A percentile compares a stretch with the other conserved stretches of the same genome.
phyloP scores from a whole-genome alignment of 306 rosid species.

The Luffa acutangula region DNA sequence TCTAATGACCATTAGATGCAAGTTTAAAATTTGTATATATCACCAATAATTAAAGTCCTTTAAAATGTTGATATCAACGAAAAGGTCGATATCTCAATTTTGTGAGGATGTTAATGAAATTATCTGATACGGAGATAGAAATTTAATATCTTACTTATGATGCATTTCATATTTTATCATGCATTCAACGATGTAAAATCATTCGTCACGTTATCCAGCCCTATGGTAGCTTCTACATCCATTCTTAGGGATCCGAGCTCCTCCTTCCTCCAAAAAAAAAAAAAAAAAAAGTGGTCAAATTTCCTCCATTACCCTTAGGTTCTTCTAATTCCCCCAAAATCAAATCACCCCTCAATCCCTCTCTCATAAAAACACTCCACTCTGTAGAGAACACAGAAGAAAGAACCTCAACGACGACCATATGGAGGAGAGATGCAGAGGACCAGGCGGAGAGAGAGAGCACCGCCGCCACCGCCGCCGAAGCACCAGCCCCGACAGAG shows the following conservation, averaged over 20 bases:
- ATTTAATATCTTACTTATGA: no score
- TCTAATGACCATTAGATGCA: no score
- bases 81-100: no score
- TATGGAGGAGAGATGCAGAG: conserved; percentile 52
- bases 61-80: no score
- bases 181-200: background rate
- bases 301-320: background rate
- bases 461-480: background rate
- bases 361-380: background rate
- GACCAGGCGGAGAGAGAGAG: conserved; percentile 33
- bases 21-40: no score
- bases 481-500: conserved; percentile 40
- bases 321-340: background rate
- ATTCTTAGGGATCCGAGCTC: conserved; percentile 1
- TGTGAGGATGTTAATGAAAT: no score
- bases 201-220: no score
- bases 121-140: no score
- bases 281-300: background rate
- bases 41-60: no score
- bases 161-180: no score
- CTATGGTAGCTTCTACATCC: background rate
- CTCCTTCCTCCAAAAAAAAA: background rate
- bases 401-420: background rate
- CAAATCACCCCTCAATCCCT: background rate
- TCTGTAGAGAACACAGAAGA: no score